Percentiles rank a stretch among this genome's conserved stretches.
Conservation (phyloP, 345 rosid species). For the Citrus cavaleriei region DNA sequence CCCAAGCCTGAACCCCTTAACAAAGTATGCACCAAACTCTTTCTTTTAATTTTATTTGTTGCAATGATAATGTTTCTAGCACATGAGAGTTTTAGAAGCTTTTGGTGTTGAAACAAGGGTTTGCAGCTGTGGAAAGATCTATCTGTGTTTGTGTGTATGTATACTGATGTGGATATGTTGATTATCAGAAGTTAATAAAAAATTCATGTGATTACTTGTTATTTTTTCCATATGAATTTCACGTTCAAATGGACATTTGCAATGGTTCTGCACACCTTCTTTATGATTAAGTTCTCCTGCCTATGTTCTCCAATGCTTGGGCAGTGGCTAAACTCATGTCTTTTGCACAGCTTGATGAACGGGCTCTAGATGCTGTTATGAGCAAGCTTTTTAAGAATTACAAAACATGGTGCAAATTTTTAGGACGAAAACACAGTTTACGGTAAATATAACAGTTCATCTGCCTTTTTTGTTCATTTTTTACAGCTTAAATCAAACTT, state of each 20-base stretch:
- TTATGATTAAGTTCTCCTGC: neutral
- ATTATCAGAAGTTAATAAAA: neutral
- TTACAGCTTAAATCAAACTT: slow-evolving; percentile 6
- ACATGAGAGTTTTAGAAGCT: neutral
- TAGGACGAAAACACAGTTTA: slow-evolving; percentile 92
- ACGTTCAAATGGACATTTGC: neutral
- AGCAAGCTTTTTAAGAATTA: slow-evolving; percentile 84
- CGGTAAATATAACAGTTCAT: slow-evolving; percentile 39
- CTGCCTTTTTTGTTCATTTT: neutral
- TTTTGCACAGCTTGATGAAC: slow-evolving; percentile 81
- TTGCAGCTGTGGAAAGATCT: neutral
- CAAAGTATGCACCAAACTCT: slow-evolving; percentile 45
- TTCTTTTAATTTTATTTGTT: neutral
- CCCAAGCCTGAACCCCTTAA: slow-evolving; percentile 94
- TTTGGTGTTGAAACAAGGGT: neutral
- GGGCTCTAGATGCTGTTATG: slow-evolving; percentile 91
- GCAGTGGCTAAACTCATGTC: slow-evolving; percentile 1
- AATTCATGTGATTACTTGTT: neutral
- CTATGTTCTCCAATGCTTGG: neutral
- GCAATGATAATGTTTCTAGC: neutral
- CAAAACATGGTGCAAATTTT: slow-evolving; percentile 90
- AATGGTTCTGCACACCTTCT: neutral
- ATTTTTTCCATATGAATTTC: neutral
- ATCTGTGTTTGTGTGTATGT: neutral
- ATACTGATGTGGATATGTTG: neutral